Percentiles rank a stretch among this genome's conserved stretches.
phyloP scores from a whole-genome alignment of 768 basidiomycete genomes.

The Omphalotus guepiniiformis region DNA sequence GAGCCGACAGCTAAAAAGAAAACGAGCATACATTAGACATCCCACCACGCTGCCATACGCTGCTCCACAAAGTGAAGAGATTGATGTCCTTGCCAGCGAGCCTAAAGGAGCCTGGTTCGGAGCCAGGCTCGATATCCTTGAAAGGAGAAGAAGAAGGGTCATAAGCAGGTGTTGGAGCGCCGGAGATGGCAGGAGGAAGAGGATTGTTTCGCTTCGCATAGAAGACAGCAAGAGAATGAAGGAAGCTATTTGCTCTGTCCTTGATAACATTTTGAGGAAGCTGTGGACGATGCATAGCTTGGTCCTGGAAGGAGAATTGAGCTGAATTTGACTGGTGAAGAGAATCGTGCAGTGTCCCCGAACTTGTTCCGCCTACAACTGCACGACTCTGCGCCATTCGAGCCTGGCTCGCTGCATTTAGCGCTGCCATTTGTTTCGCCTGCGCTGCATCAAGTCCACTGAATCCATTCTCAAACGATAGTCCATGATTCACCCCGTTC shows the following conservation, averaged over 20 bases:
- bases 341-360: conserved; percentile 32
- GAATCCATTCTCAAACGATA: not conserved
- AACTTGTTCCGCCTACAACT: conserved; percentile 58
- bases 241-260: conserved; percentile 57
- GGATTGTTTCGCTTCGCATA: conserved; percentile 58
- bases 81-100: conserved; percentile 73
- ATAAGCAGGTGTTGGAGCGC: conserved; percentile 51
- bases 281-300: conserved; percentile 8
- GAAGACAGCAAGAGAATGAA: conserved; percentile 53
- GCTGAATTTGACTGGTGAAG: conserved; percentile 36
- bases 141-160: conserved; percentile 62
- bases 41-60: conserved; percentile 61
- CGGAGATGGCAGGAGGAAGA: conserved; percentile 71
- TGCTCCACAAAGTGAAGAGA: conserved; percentile 67
- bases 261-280: conserved; percentile 34
- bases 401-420: conserved; percentile 34
- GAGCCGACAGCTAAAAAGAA: conserved; percentile 9
- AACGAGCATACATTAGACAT: conserved; percentile 47
- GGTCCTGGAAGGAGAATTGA: conserved; percentile 2
- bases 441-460: conserved; percentile 53
- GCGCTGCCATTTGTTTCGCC: conserved; percentile 79
- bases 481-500: not conserved
- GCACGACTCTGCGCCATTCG: conserved; percentile 7
- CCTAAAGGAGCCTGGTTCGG: conserved; percentile 60
- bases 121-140: conserved; percentile 59